Evolutionary conservation across 768 basidiomycete genomes (phyloP), one percentile per base, ranked within the genome.

Genomic region (Tulasnella sp.): DNA sequence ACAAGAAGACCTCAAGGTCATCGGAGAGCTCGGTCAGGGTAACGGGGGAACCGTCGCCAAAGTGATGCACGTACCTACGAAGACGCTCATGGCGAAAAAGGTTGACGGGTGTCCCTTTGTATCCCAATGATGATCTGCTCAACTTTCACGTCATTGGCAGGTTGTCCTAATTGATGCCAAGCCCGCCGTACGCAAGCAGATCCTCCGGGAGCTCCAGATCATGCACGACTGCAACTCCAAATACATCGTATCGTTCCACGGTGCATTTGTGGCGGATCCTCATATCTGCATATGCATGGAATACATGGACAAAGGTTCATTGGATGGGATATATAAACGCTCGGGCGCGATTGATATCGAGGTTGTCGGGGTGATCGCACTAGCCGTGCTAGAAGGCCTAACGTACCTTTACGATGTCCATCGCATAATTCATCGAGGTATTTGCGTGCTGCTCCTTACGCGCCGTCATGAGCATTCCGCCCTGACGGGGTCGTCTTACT

Each of bases 211-310:
- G 79, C 83, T 99, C 76, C 96, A 98, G 77, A 98, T 99, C 83
- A 96, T 98, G 96, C 94, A 98, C 80, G 92, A 97, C 81, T 98
- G 96, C 81, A 85, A 90, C 75, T 95, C 93, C 7, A 87, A 86
- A 70, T 92, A 94, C 80, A 99, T 99, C 79, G 91, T 99, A 77
- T 95, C 92, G 0, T 99, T 98, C 83, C 95, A 90, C 79, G 97
- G 97, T 74, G 97, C 97, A 68, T 99, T 94, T 82, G 84, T 98
- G 37, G 89, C 91, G 2, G 97, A 99, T 80, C 96, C 96, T 14
- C 98, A 98, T 78, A 96, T 99, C 78, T 97, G 97, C 80, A 96
- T 98, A 68, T 98, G 95, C 82, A 98, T 99, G 90, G 97, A 99
- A 79, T 92, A 81, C 80, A 91, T 91, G 92, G 91, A 96, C 84